phyloP scores from a whole-genome alignment of 192 early-diverging fungal genomes.

The Helicostylum pulchrum region DNA sequence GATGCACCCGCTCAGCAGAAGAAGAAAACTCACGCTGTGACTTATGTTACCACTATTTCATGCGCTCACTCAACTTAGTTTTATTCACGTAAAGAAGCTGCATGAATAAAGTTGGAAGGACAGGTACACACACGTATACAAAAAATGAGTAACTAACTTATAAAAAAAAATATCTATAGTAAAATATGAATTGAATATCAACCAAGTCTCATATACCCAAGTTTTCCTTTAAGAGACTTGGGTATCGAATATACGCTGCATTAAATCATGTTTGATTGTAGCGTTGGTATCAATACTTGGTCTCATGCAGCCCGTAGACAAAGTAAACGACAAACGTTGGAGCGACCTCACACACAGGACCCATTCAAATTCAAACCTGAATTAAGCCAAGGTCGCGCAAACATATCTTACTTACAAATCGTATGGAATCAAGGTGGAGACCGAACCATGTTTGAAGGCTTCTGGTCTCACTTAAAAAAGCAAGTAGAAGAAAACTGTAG shows the following conservation, averaged over 20 bases:
- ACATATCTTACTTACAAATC: background rate
- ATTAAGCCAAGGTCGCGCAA: background rate
- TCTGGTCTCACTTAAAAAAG: slow-evolving; percentile 40
- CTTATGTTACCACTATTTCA: too few relatives aligned
- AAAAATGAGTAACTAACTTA: too few relatives aligned
- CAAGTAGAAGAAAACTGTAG: slow-evolving; percentile 22
- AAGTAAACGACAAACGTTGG: slow-evolving; percentile 2
- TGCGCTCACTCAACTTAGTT: too few relatives aligned
- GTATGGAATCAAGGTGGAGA: slow-evolving; percentile 48
- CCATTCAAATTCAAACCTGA: slow-evolving; percentile 4
- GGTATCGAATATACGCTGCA: slow-evolving; percentile 1
- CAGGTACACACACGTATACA: too few relatives aligned
- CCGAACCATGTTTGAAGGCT: slow-evolving; percentile 45
- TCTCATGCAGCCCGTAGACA: slow-evolving; percentile 31
- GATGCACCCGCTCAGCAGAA: too few relatives aligned
- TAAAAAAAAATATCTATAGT: too few relatives aligned
- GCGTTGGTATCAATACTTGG: slow-evolving; percentile 27
- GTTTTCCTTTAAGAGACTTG: too few relatives aligned
- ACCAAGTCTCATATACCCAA: too few relatives aligned
- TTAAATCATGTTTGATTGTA: background rate
- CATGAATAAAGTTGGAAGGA: too few relatives aligned
- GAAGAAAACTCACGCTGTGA: too few relatives aligned
- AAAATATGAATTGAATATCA: too few relatives aligned
- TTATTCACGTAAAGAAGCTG: too few relatives aligned
- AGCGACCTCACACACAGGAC: background rate